Percentiles rank a stretch among this genome's conserved stretches.
These are phyloP conservation scores for Cercospora citrullina DNA, from an alignment of 2,329 filamentous ascomycete genomes.

Conservation along the genomic window DNA sequence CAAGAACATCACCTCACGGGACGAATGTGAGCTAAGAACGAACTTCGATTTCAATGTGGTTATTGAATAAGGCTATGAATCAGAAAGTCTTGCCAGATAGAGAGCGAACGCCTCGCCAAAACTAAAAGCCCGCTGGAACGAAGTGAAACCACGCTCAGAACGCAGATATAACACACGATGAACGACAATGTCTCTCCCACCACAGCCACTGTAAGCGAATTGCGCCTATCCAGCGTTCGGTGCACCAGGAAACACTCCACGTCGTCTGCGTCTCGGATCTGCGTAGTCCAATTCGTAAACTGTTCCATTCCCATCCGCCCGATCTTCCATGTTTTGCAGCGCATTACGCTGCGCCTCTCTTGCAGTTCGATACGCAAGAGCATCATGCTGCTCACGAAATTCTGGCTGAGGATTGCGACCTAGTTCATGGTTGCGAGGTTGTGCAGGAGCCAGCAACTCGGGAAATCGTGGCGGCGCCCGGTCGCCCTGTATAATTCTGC, in stretches of 20 bases:
- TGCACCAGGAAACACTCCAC: constrained; percentile 12
- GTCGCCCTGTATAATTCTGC: constrained; percentile 5
- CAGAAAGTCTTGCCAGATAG: background rate
- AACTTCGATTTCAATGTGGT: background rate
- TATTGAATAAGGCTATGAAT: background rate
- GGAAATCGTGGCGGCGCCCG: constrained; percentile 5
- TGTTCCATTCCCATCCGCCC: background rate
- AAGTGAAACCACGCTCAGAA: background rate
- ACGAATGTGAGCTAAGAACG: background rate
- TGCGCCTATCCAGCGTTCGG: constrained; percentile 4
- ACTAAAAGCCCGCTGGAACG: background rate
- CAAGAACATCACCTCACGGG: background rate
- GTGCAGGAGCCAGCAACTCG: constrained; percentile 14
- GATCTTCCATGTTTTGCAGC: constrained; percentile 17
- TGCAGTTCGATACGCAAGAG: background rate
- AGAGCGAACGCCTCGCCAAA: background rate
- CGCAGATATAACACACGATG: background rate
- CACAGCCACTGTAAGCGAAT: background rate
- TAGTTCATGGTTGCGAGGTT: constrained; percentile 6
- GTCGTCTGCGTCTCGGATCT: constrained; percentile 13
- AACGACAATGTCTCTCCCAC: background rate
- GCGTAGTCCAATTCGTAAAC: background rate
- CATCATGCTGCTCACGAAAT: background rate
- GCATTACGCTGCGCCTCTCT: constrained; percentile 5
- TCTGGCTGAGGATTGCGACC: constrained; percentile 3